Evolutionary conservation across 768 basidiomycete species (phyloP), one percentile per base, ranked within the genome.

Genomic region (Leucocoprinus sp.): DNA sequence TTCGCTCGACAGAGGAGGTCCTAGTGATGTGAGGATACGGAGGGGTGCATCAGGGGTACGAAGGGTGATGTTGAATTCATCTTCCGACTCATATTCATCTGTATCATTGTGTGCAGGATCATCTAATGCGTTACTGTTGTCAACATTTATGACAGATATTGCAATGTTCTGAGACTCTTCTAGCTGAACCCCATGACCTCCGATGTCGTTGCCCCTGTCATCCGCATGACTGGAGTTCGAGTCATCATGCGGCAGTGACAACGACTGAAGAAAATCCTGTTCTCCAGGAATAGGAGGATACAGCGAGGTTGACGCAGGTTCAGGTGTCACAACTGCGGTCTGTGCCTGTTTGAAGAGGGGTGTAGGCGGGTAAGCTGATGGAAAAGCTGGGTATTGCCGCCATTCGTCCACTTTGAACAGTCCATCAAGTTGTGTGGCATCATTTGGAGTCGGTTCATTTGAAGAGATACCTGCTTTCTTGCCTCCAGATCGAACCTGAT

Each of bases 281-380:
- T 71, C 68, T 56, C 76, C 74, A 27, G 62, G 52, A 45, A 74
- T 69, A 37, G 61, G 55, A 28, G 67, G 61, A 27, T 59, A 60
- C 23, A 54, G 56, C 18, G 49, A 42, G 5, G 55, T 45, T 18
- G 43, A 21, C 9, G 55, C 23, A n/a, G 54, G 48, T 14, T 52
- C 23, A 14, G 41, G 15, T 45, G 56, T 48, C 59, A 64, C 37
- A 67, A 64, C 37, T 2, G 50, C 43, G 8, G 60, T 47, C 15
- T 56, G 59, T 19, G 66, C 54, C 2, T 68, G 60, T 14, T 61
- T 60, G 17, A 64, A 64, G n/a, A 77, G 53, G 8, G 83, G 84
- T 11, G 82, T 85, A 0, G 82, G 69, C 7, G 84, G 84, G 55
- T 88, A 88, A 26, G 85, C 85, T 4, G 85, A 78, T 23, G 85